Evolutionary conservation across 2,329 filamentous ascomycete genomes (phyloP), one percentile per base, ranked within the genome.

Genomic region (Ophiostoma novo-ulmi): DNA sequence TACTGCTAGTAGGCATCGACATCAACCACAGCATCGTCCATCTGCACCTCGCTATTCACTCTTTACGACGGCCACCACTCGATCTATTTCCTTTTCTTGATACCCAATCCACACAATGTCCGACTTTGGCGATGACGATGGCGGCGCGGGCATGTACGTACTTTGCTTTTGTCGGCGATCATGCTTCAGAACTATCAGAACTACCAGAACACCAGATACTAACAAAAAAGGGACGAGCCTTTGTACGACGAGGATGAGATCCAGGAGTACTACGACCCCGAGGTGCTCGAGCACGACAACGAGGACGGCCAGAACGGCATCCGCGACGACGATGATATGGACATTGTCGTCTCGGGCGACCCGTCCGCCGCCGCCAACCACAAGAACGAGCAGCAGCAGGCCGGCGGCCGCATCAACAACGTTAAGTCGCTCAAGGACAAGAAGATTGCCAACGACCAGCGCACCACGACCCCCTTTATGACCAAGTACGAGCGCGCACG

Each of bases 401-500:
- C 82, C 77, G 81, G 80, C 71, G 79, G 81, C 71, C 86, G 85
- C 78, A 81, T 81, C 70, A 82, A 80, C 75, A 84, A 87, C 69
- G 72, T 75, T 71, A 86, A 85, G 78, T 83, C 84, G 67, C 82
- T 85, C 77, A 89, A 88, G 78, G 87, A 94, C 81, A 97, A 96
- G 87, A 96, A 93, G 82, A 94, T 99, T 68, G 87, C 93, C 71
- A 91, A 92, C 75, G 91, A 94, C 75, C 88, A 97, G 81, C 89
- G 95, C 76, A 91, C 88, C 35, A 99, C 95, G 10, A 99, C 95
- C 38, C 95, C 94, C 2, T 99, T 97, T 82, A 97, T 99, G 94
- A 99, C 95, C 75, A 99, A 99, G 83, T 99, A 99, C 82, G 95
- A 99, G 85, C 88, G 90, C 76, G 95, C 95, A 74, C 89, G 95